These are phyloP conservation scores for Penicillium vulpinum DNA, from an alignment of 2,329 filamentous ascomycete species.

Conservation along the genomic window DNA sequence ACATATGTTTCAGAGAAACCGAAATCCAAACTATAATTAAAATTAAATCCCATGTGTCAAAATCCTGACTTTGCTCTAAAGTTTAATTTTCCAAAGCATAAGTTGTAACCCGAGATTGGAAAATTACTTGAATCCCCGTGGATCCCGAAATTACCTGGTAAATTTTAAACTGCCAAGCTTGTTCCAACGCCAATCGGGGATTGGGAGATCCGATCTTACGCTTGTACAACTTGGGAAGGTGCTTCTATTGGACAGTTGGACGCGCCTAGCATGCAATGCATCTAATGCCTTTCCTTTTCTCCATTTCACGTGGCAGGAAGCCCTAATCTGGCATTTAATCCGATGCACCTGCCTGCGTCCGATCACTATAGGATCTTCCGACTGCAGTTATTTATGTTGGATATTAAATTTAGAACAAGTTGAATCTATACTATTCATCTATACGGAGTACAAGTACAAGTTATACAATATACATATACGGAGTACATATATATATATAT, in stretches of 20 bases:
- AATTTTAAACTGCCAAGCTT: slow-evolving; percentile 1
- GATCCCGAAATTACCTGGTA: background rate
- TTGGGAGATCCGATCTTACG: slow-evolving; percentile 12
- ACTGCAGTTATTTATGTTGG: slow-evolving; percentile 1
- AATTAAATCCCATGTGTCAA: slow-evolving; percentile 1
- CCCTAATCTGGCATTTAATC: slow-evolving; percentile 30
- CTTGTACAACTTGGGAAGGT: slow-evolving; percentile 15
- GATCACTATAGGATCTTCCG: slow-evolving; percentile 10
- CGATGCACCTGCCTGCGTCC: slow-evolving; percentile 22
- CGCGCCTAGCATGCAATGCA: background rate
- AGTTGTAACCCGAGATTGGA: background rate
- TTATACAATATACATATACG: too few species aligned
- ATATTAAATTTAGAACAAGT: background rate
- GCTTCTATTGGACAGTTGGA: slow-evolving; percentile 4
- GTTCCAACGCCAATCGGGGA: slow-evolving; percentile 5
- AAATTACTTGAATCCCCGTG: background rate
- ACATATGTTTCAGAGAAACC: slow-evolving; percentile 5
- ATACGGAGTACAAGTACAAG: too few species aligned
- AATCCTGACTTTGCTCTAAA: too few species aligned
- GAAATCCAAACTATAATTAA: slow-evolving; percentile 8
- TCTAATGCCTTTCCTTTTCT: background rate
- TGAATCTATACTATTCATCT: too few species aligned
- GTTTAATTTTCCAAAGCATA: too few species aligned
- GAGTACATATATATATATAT: too few species aligned
- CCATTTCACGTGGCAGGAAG: slow-evolving; percentile 11